phyloP scores from a whole-genome alignment of 352 stramenopile genomes.

The Phytopythium chamaehyphon region DNA sequence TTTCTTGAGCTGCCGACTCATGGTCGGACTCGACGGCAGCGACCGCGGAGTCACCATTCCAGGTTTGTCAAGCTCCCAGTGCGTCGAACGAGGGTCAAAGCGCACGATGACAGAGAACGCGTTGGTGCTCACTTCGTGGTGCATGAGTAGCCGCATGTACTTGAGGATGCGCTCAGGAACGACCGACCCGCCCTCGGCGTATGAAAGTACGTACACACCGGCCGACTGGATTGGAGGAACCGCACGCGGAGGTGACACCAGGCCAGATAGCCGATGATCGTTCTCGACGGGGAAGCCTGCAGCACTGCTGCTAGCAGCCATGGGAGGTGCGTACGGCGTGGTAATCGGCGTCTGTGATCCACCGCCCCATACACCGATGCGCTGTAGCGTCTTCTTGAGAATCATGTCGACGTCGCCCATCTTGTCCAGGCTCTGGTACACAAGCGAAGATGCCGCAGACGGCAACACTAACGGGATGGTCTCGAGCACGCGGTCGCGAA shows the following conservation, averaged over 20 bases:
- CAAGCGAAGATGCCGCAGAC: constrained; percentile 36
- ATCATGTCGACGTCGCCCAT: constrained; percentile 73
- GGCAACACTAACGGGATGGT: constrained; percentile 52
- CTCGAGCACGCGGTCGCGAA: constrained; percentile 52
- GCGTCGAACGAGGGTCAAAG: constrained; percentile 60
- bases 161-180: constrained; percentile 78
- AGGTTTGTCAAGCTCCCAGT: constrained; percentile 73
- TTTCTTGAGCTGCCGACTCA: constrained; percentile 65
- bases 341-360: constrained; percentile 80
- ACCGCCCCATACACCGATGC: constrained; percentile 75
- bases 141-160: constrained; percentile 85
- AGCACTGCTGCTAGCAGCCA: constrained; percentile 2
- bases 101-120: constrained; percentile 78
- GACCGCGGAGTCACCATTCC: constrained; percentile 79
- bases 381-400: constrained; percentile 57
- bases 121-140: constrained; percentile 82
- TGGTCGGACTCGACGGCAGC: constrained; percentile 64
- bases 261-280: constrained; percentile 7
- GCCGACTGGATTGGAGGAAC: constrained; percentile 9
- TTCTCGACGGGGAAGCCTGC: constrained; percentile 6
- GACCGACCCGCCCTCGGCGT: constrained; percentile 65
- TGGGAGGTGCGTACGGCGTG: constrained; percentile 51
- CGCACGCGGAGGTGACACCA: constrained; percentile 8
- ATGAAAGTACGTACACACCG: constrained; percentile 75
- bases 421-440: constrained; percentile 67